Evolutionary conservation across 176 grass and related monocot genomes (phyloP).

Genomic region (Cenchrus purpureus): DNA sequence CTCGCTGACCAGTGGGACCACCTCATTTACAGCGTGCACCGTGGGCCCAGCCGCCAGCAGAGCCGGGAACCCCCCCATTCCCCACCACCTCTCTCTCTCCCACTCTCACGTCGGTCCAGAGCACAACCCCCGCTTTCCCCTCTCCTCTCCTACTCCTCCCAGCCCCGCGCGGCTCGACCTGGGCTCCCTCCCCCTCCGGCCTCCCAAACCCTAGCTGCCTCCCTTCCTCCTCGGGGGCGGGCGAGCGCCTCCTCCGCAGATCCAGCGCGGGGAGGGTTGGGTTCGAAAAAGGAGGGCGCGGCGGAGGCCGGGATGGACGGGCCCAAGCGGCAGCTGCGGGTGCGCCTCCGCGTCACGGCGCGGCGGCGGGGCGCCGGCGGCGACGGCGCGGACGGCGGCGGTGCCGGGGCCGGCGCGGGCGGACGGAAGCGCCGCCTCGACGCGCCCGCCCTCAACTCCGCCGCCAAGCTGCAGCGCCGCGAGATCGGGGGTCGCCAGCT

Average conservation of each 20-base stretch:
- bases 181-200: not conserved
- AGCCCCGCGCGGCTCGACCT: not conserved
- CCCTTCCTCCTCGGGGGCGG: not conserved
- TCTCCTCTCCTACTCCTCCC: not conserved
- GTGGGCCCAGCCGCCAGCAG: no score
- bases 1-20: no score
- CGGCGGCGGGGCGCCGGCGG: slow-evolving; percentile 39
- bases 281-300: not conserved
- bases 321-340: slow-evolving; percentile 65
- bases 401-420: not conserved
- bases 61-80: not conserved
- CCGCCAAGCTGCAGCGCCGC: slow-evolving; percentile 83
- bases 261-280: not conserved
- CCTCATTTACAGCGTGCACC: not conserved
- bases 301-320: slow-evolving; percentile 42
- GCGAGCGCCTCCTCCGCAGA: not conserved
- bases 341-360: slow-evolving; percentile 76
- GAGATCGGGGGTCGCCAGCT: slow-evolving; percentile 82
- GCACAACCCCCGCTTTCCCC: not conserved
- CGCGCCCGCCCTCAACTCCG: slow-evolving; percentile 62
- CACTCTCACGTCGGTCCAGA: not conserved
- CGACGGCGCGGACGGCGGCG: slow-evolving; percentile 19
- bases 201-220: slow-evolving; percentile 23
- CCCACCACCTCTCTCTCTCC: not conserved
- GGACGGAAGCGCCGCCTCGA: slow-evolving; percentile 47